These are phyloP conservation scores for Neolentinus lepideus DNA, from an alignment of 1,284 basidiomycete species.

Conservation along the genomic window DNA sequence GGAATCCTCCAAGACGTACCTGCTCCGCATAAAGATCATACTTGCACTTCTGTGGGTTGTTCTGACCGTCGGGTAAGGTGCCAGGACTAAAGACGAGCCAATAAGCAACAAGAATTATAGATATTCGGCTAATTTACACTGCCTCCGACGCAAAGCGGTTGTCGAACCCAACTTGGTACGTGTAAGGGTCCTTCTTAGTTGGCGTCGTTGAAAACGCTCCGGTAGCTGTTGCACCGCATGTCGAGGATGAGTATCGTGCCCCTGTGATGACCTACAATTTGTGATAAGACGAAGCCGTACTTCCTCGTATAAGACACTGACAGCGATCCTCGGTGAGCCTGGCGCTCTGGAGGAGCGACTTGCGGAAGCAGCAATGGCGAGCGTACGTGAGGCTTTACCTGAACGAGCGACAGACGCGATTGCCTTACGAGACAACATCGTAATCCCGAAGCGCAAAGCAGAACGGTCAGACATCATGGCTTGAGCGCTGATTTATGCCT, in stretches of 20 bases:
- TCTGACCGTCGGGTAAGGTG: conserved; percentile 45
- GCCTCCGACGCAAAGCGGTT: conserved; percentile 47
- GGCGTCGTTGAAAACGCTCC: conserved; percentile 20
- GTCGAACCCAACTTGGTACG: conserved; percentile 49
- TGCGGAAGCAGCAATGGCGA: not conserved
- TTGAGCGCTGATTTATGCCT: not conserved
- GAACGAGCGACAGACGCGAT: not conserved
- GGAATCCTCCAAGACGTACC: conserved; percentile 23
- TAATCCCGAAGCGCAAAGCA: not conserved
- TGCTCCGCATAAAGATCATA: conserved; percentile 57
- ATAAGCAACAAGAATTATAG: not conserved
- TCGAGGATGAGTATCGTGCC: not conserved
- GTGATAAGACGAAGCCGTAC: not conserved
- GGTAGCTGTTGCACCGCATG: not conserved
- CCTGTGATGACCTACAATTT: not conserved
- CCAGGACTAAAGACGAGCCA: conserved; percentile 34
- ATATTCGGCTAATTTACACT: conserved; percentile 28
- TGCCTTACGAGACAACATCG: not conserved
- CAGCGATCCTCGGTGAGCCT: not conserved
- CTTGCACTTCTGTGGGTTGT: conserved; percentile 54
- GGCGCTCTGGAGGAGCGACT: not conserved
- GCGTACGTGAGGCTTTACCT: not conserved
- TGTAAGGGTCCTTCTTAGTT: conserved; percentile 44
- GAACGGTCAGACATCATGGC: not conserved
- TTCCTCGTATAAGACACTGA: not conserved